phyloP scores from a whole-genome alignment of 306 rosid species.

The Hippophae gyantsensis region DNA sequence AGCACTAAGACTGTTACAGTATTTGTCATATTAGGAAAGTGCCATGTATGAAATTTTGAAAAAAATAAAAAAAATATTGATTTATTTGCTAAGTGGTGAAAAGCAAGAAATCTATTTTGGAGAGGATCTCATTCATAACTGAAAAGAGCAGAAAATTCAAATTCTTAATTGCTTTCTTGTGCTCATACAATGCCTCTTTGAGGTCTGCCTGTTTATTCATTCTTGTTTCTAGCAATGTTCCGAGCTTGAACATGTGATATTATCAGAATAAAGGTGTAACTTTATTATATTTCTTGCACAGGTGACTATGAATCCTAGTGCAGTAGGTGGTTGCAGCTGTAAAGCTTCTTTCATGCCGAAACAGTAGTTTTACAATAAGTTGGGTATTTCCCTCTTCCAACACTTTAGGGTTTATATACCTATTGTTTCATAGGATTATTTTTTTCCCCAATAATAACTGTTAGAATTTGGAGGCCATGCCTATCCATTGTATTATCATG shows the following conservation, averaged over 20 bases:
- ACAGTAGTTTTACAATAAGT: slow-evolving; percentile 25
- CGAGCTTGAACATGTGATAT: slow-evolving; percentile 3
- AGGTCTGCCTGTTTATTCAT: background rate
- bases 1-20: too few relatives aligned
- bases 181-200: background rate
- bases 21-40: background rate
- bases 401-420: background rate
- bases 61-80: background rate
- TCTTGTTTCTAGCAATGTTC: slow-evolving; percentile 1
- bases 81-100: too few relatives aligned
- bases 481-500: too few relatives aligned
- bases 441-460: background rate
- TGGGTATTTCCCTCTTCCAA: slow-evolving; percentile 7
- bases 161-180: background rate
- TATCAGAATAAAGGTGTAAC: background rate
- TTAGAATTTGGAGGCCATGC: too few relatives aligned
- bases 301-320: slow-evolving; percentile 92
- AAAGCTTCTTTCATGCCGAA: slow-evolving; percentile 93
- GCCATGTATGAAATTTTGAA: background rate
- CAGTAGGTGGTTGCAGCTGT: slow-evolving; percentile 94
- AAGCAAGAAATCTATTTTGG: too few relatives aligned
- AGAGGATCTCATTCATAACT: background rate
- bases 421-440: slow-evolving; percentile 9
- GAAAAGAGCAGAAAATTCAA: background rate
- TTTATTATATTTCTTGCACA: slow-evolving; percentile 30